Evolutionary conservation across 1,139 yeast genomes (phyloP), one percentile per base, ranked within the genome.

Genomic region (Citeromyces siamensis): DNA sequence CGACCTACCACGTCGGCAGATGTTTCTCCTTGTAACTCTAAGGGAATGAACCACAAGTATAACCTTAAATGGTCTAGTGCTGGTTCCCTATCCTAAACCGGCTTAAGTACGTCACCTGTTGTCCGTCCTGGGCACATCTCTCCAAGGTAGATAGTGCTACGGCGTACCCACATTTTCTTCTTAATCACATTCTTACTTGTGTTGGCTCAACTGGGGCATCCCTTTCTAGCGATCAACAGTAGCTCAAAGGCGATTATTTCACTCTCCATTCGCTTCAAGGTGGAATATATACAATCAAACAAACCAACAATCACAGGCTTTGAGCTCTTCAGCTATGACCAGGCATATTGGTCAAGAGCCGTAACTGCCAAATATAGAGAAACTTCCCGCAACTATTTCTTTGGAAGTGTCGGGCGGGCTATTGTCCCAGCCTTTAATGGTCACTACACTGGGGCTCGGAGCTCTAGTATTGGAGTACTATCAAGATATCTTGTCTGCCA

Each of bases 341-440:
- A 53, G 35, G 56, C 49, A 45, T 36, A 45, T 49, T 36, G 38
- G 38, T 17, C 32, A n/a, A 32, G 35, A 22, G 38, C 35, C 19
- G 26, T 60, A 22, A 58, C 63, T 6, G 54, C 62, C 20, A 46
- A 46, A 5, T 28, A 37, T 17, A 33, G 36, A 16, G 23, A 36
- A 16, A 33, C 49, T 6, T 48, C 46, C 6, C 50, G 51, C 10
- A 66, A 68, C n/a, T 66, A 66, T 45, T 57, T 62, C 37, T 50
- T 60, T 28, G 71, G 69, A 10, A 63, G 68, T 2, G 42, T 65
- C 29, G 62, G 64, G 39, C 66, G 71, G 71, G 64, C 63, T 39
- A 53, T 59, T 4, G 49, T 60, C 36, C 72, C 72, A 12, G 55
- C 56, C 44, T 53, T 66, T 1, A n/a, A 55, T 66, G 52, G 70